Base-by-base conservation (phyloP, 1,139 yeast genomes). In the Debaryomyces udenii region DNA sequence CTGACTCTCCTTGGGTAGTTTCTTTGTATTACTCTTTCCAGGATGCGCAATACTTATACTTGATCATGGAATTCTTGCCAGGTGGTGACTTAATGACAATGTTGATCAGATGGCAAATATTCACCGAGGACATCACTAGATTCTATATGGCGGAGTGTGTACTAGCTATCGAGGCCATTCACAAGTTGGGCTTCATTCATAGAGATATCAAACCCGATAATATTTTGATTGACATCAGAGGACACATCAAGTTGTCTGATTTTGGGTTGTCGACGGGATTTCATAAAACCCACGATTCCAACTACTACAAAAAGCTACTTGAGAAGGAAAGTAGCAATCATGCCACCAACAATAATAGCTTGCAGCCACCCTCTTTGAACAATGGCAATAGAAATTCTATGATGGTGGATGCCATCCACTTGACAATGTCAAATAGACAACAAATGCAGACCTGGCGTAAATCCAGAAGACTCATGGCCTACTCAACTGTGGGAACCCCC, bases 381-480 rank as follows among this genome's bases (percentile, higher is more conserved):
- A 48, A 51, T 9, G 37, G 33, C 26, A 58, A 59, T 10, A 74
- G 96, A 48, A 90, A 89, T 59, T 83, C 95, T 5, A 84, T 88
- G 80, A 80, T 86, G 82, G 96, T 90, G 35, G 99, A 94, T 62
- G 93, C 97, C 1, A 93, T 93, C 57, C 95, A 89, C 61, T 73
- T 93, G 64, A 93, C 99, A 3, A 89, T 94, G 84, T 86, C 96
- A 11, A 91, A 91, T 60, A 78, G 98, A 53, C 97, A 93, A 62
- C 98, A 93, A 63, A 90, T 94, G 76, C 96, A 94, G 64, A 93
- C 99, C 0, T 93, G 99, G 99, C 81, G 99, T 60, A 90, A 91
- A 63, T 87, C 96, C 14, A 78, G 99, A 57, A 78, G 99, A 53
- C 67, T 93, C 42, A 94, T 94, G 99, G 99, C 99, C 0, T 93